Conservation (phyloP, 805 yeast genomes). For the Spencermartinsiella europaea region DNA sequence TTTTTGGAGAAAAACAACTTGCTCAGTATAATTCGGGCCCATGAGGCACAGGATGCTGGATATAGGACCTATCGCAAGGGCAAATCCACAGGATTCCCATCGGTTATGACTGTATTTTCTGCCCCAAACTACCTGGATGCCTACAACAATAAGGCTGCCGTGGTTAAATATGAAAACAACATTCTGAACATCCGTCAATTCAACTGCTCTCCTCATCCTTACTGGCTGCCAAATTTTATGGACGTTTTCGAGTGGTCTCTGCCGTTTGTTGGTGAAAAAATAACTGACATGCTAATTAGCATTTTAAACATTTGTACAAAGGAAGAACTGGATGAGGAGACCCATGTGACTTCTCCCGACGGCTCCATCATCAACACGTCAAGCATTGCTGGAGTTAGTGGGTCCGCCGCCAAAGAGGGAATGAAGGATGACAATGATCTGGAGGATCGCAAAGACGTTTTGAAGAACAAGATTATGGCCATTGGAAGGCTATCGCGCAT, state of each 20-base stretch:
- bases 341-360: slow-evolving; percentile 5
- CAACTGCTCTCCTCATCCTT: slow-evolving; percentile 90
- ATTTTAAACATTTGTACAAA: slow-evolving; percentile 92
- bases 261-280: slow-evolving; percentile 95
- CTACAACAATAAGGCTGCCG: slow-evolving; percentile 93
- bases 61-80: slow-evolving; percentile 90
- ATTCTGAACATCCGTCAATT: slow-evolving; percentile 95
- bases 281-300: slow-evolving; percentile 86
- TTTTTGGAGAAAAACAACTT: slow-evolving; percentile 75
- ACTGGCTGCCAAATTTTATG: slow-evolving; percentile 95
- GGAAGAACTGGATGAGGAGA: slow-evolving; percentile 78
- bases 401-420: slow-evolving; percentile 10
- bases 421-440: slow-evolving; percentile 10
- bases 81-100: slow-evolving; percentile 79
- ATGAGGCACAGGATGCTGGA: slow-evolving; percentile 97
- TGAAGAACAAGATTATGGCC: slow-evolving; percentile 85
- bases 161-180: slow-evolving; percentile 82
- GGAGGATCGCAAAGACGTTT: slow-evolving; percentile 38
- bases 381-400: slow-evolving; percentile 1
- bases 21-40: slow-evolving; percentile 86
- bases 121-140: slow-evolving; percentile 94
- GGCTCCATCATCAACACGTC: slow-evolving; percentile 2
- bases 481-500: slow-evolving; percentile 94
- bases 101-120: slow-evolving; percentile 82
- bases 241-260: slow-evolving; percentile 96